Evolutionary conservation across 164 flowering plant genomes (phyloP).

Genomic region (Magnolia changhungtana): DNA sequence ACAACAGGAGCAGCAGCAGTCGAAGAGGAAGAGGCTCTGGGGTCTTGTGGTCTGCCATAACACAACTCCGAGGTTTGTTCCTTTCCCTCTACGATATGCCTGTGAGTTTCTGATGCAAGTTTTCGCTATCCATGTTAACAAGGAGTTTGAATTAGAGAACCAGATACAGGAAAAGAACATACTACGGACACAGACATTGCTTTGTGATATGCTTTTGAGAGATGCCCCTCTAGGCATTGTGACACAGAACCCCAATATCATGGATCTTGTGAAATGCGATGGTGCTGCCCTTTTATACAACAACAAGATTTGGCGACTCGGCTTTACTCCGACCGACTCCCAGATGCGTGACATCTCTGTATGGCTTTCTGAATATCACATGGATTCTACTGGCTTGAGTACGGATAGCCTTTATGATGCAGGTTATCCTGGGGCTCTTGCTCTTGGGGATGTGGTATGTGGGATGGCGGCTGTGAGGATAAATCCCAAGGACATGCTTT

Average conservation of each 20-base stretch:
- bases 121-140: conserved; percentile 86
- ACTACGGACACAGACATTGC: conserved; percentile 79
- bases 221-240: conserved; percentile 91
- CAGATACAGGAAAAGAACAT: conserved; percentile 85
- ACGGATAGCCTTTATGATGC: conserved; percentile 91
- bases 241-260: conserved; percentile 77
- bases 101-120: conserved; percentile 97
- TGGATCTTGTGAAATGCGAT: conserved; percentile 93
- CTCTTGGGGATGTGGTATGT: conserved; percentile 71
- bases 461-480: conserved; percentile 96
- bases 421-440: conserved; percentile 75
- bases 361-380: conserved; percentile 72
- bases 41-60: conserved; percentile 93
- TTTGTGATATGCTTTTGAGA: conserved; percentile 93
- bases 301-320: conserved; percentile 59
- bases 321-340: conserved; percentile 60
- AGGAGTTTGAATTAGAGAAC: conserved; percentile 77
- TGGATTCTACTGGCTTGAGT: conserved; percentile 91
- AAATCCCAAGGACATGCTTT: conserved; percentile 68
- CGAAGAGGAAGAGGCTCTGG: conserved; percentile 92
- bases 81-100: conserved; percentile 92
- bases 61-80: conserved; percentile 89
- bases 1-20: conserved; percentile 34
- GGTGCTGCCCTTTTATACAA: conserved; percentile 85
- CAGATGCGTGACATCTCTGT: conserved; percentile 57